Percentiles rank a stretch among this genome's conserved stretches.
Conservation (phyloP, 2,329 filamentous ascomycete genomes). For the Hirsutella thompsonii region DNA sequence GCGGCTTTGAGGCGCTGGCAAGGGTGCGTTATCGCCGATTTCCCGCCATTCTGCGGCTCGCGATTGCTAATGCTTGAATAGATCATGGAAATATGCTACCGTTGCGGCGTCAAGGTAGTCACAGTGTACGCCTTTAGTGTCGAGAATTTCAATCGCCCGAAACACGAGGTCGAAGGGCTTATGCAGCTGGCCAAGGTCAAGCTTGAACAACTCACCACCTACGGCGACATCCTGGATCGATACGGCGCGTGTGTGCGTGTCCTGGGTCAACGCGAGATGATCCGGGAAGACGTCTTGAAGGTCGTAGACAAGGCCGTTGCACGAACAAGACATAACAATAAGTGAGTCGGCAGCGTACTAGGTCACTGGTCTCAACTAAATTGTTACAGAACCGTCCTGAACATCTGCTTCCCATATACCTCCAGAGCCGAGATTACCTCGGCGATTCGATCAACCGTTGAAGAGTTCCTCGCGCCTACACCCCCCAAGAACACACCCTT, state of each 20-base stretch:
- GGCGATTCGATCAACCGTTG: slow-evolving; percentile 75
- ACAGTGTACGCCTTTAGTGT: slow-evolving; percentile 98
- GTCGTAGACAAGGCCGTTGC: slow-evolving; percentile 78
- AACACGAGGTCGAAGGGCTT: slow-evolving; percentile 89
- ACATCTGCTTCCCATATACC: slow-evolving; percentile 97
- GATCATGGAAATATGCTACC: slow-evolving; percentile 97
- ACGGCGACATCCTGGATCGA: slow-evolving; percentile 82
- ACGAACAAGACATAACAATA: slow-evolving; percentile 76
- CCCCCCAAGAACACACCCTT: slow-evolving; percentile 58
- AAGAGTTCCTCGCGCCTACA: slow-evolving; percentile 69
- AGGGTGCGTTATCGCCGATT: slow-evolving; percentile 31
- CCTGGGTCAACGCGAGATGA: slow-evolving; percentile 69
- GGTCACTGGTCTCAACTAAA: slow-evolving; percentile 2
- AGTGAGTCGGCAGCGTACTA: slow-evolving; percentile 33
- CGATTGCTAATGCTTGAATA: slow-evolving; percentile 19
- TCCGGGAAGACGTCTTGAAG: slow-evolving; percentile 77
- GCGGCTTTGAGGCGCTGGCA: slow-evolving; percentile 90
- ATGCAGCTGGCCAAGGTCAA: slow-evolving; percentile 98
- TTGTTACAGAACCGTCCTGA: slow-evolving; percentile 46
- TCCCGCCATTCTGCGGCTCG: not conserved
- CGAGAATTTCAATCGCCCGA: slow-evolving; percentile 95
- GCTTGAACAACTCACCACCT: slow-evolving; percentile 78
- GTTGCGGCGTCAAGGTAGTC: slow-evolving; percentile 89
- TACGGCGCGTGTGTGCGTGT: slow-evolving; percentile 84
- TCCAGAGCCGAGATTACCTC: slow-evolving; percentile 90